A percentile compares a stretch with the other conserved stretches of the same genome.
phyloP scores from a whole-genome alignment of 352 stramenopile species.

The Pythium guiyangense region DNA sequence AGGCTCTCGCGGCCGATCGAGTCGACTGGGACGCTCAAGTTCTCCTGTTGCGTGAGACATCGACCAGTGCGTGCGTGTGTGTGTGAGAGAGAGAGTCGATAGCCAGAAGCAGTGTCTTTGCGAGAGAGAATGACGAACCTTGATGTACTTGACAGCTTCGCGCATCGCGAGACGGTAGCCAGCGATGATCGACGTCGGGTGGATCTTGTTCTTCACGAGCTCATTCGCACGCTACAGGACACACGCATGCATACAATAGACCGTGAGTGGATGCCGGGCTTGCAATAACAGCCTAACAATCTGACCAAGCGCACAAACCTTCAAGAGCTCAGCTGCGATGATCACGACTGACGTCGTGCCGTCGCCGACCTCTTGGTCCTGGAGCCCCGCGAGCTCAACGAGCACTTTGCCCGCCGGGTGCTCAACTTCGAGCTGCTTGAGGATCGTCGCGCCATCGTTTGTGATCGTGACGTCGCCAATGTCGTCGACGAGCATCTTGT shows the following conservation, averaged over 20 bases:
- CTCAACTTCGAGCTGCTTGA: slow-evolving; percentile 99
- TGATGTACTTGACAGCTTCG: slow-evolving; percentile 98
- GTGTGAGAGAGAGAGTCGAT: no score
- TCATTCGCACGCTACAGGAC: slow-evolving; percentile 91
- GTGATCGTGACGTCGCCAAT: slow-evolving; percentile 99
- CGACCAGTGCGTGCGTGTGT: no score
- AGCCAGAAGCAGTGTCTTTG: no score
- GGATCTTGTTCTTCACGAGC: slow-evolving; percentile 97
- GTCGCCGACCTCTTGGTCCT: slow-evolving; percentile 99
- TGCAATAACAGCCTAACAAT: background rate
- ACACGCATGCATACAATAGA: background rate
- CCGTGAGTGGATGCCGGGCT: background rate
- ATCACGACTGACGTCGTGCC: slow-evolving; percentile 99
- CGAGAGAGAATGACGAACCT: no score
- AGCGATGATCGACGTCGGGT: slow-evolving; percentile 98
- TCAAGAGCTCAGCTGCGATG: slow-evolving; percentile 97
- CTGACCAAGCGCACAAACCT: slow-evolving; percentile 29
- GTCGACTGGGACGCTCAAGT: slow-evolving; percentile 95
- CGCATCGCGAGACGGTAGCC: slow-evolving; percentile 99
- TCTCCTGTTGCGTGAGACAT: slow-evolving; percentile 39
- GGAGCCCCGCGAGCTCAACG: slow-evolving; percentile 96
- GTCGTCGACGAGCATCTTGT: slow-evolving; percentile 99
- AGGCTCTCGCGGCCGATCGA: slow-evolving; percentile 93
- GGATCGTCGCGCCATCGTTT: slow-evolving; percentile 99
- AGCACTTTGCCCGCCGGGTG: slow-evolving; percentile 98